Base-by-base conservation (phyloP, 805 yeast species). In the Pichia paraexigua region DNA sequence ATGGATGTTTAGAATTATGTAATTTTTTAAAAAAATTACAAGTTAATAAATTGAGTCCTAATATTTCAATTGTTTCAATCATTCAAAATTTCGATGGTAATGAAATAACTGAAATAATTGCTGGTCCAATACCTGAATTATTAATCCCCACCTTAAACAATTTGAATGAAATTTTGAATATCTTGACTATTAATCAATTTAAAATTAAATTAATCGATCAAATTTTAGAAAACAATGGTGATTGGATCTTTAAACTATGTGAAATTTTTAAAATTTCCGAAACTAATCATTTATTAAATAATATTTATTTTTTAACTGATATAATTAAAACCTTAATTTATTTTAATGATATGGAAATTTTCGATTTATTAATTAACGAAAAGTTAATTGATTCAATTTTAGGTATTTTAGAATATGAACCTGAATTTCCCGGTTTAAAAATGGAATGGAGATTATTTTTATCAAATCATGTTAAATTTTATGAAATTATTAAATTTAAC, bases 401-500 rank as follows among this genome's bases (percentile, higher is more conserved):
- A 13, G 96, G 96, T 1, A 85, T 89, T 13, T 68, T 92, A 45
- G 99, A 94, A 65, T 85, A 89, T 65, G 97, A 94, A 64, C 86
- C 94, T 0, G 95, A 87, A 51, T 88, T 78, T 60, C 96, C 97
- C 1, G 74, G 74, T 15, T 75, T 76, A 56, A 90, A 88, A 65
- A 88, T 96, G 5, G 85, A 87, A 58, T 88, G 87, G 68, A 71
- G 97, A 48, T 79, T 79, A 22, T 85, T 78, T 61, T 64, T 89
- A 32, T 61, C 63, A 4, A 76, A 81, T 55, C 79, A 80, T 45
- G 68, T 83, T 8, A 73, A 74, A 41, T 85, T 87, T 68, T 85
- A 84, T 63, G 84, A 85, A 57, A 86, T 90, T 4, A 69, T 87
- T 17, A 89, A 90, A 0, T 71, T 84, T 13, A 69, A 75, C 2